These are phyloP conservation scores for Diphasiastrum complanatum DNA, from an alignment of 83 land plant species.

Conservation along the genomic window DNA sequence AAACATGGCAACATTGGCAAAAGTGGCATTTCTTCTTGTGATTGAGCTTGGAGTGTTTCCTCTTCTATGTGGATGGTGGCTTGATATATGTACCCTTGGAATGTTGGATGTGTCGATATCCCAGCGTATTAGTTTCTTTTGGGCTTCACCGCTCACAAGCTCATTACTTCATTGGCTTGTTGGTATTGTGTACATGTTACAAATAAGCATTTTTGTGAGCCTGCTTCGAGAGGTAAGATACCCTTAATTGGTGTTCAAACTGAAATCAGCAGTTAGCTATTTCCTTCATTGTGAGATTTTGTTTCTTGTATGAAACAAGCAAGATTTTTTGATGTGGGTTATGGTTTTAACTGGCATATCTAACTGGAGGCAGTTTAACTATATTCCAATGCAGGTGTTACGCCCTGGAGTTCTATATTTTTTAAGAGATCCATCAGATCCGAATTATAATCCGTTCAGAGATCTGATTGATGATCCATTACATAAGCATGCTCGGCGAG, in stretches of 20 bases:
- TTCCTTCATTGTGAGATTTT: not conserved
- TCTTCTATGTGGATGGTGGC: conserved; percentile 98
- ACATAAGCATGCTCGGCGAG: too few species aligned
- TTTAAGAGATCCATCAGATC: conserved; percentile 10
- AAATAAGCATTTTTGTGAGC: conserved; percentile 94
- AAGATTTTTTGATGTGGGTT: too few species aligned
- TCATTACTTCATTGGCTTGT: conserved; percentile 92
- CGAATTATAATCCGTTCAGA: conserved; percentile 10
- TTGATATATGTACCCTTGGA: conserved; percentile 90
- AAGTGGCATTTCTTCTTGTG: conserved; percentile 87
- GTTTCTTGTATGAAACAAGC: conserved; percentile 3
- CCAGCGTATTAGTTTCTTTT: conserved; percentile 74
- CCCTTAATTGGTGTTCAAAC: not conserved
- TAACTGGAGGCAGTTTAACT: too few species aligned
- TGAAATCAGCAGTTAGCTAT: not conserved
- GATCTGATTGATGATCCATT: conserved; percentile 11
- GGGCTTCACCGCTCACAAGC: conserved; percentile 78
- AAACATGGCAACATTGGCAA: conserved; percentile 84
- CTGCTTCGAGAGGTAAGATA: conserved; percentile 81
- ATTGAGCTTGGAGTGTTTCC: conserved; percentile 98
- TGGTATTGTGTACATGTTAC: conserved; percentile 94
- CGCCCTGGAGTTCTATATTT: conserved; percentile 19
- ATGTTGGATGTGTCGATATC: conserved; percentile 74
- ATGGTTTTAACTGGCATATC: too few species aligned
- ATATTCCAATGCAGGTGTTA: conserved; percentile 4